Evolutionary conservation across 306 rosid species (phyloP).

Genomic region (Glycine tomentella): DNA sequence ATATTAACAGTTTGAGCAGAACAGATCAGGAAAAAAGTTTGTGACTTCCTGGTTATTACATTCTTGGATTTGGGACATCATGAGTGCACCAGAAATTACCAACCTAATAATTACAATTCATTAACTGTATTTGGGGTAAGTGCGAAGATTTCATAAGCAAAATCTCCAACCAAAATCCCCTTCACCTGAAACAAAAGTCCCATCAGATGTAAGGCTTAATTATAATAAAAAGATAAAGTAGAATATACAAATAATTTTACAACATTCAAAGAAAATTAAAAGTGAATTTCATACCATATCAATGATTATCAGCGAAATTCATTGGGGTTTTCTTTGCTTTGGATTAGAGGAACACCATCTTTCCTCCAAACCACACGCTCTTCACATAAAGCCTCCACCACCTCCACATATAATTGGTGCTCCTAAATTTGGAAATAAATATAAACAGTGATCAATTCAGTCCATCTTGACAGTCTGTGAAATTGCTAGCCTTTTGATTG

Average conservation of each 20-base stretch:
- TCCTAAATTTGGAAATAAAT: conserved; percentile 59
- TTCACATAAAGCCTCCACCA: conserved; percentile 78
- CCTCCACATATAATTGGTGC: conserved; percentile 76
- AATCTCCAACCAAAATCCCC: conserved; percentile 32
- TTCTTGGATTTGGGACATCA: neutral
- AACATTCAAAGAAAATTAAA: neutral
- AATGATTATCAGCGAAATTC: conserved; percentile 50
- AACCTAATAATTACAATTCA: neutral
- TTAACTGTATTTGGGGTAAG: conserved; percentile 15
- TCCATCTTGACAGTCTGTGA: neutral
- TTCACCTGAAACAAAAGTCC: conserved; percentile 22
- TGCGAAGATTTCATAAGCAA: neutral
- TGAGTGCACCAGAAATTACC: neutral
- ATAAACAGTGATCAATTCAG: neutral
- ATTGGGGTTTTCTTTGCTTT: conserved; percentile 72
- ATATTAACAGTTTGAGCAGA: conserved; percentile 16
- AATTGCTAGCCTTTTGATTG: neutral
- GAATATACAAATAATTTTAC: conserved; percentile 7
- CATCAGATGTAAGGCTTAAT: conserved; percentile 18
- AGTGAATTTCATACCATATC: conserved; percentile 34
- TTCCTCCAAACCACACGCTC: conserved; percentile 83
- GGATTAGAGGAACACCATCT: conserved; percentile 93
- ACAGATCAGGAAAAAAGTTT: neutral
- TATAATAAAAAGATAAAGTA: conserved; percentile 15
- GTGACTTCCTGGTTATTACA: conserved; percentile 7